Evolutionary conservation across 1,139 yeast species (phyloP), one percentile per base, ranked within the genome.

Genomic region (Saccharomyces hybrid): DNA sequence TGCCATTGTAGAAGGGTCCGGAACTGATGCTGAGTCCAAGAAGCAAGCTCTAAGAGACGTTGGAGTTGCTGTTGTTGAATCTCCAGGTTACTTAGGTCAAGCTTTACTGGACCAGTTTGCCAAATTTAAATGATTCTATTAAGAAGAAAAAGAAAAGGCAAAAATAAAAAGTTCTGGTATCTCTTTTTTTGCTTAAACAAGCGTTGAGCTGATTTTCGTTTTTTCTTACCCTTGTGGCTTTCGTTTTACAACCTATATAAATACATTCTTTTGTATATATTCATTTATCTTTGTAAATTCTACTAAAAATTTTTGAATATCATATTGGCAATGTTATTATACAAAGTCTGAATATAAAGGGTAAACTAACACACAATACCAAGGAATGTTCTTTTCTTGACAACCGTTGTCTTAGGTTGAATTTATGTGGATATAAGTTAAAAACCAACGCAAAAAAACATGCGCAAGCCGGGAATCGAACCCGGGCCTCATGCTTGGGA

Each of bases 1-100:
- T 81, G 99, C 99, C 75, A 89, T 93, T 70, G 93, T 93, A 63
- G 88, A 96, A 60, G 99, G 99, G 73, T 97, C 98, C 73, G 93
- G 93, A 78, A 98, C 99, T 76, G 97, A 95, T 72, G 99, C 99
- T 62, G 86, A 85, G 70, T 88, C 96, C 64, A 93, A 93, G 84
- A 93, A 93, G 72, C 84, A 85, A 64, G 97, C 98, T 61, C 81
- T 93, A 71, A 83, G 86, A 72, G 79, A 85, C 60, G 98, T 98
- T 59, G 96, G 96, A 72, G 98, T 89, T 58, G 81, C 85, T 61
- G 99, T 95, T 63, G 98, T 91, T 74, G 82, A 88, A 65, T 88
- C 96, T 60, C 99, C 99, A 62, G 99, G 98, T 65, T 87, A 95
- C 79, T 84, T 93, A 71, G 99, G 99, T 74, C 82, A 85, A 77